These are phyloP conservation scores for Kandelia obovata DNA, from an alignment of 345 rosid genomes.

Conservation along the genomic window DNA sequence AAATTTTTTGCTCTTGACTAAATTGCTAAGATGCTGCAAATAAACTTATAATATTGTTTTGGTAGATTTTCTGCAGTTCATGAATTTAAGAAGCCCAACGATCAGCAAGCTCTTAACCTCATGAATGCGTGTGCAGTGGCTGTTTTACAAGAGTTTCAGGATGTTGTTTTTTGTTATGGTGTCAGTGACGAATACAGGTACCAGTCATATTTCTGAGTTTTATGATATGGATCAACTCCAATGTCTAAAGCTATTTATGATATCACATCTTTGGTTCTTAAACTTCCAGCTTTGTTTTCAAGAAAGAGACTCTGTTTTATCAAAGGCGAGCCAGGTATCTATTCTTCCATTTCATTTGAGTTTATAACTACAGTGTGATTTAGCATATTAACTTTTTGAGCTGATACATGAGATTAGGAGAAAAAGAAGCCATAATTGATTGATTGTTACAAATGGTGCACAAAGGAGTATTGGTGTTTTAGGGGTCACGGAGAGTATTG, in stretches of 20 bases:
- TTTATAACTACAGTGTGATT: neutral
- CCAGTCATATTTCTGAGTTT: neutral
- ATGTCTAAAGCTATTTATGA: neutral
- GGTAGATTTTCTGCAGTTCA: slow-evolving; percentile 77
- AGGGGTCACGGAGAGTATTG: too few species aligned
- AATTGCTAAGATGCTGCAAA: slow-evolving; percentile 22
- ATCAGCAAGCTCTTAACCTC: slow-evolving; percentile 79
- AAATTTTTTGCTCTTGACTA: slow-evolving; percentile 9
- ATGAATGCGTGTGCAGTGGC: slow-evolving; percentile 88
- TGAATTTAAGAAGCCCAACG: slow-evolving; percentile 87
- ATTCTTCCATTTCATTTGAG: neutral
- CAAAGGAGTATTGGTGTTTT: neutral
- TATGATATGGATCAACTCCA: slow-evolving; percentile 1
- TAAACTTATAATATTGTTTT: slow-evolving; percentile 25
- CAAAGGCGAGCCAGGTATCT: slow-evolving; percentile 65
- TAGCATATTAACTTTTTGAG: neutral
- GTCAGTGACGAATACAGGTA: slow-evolving; percentile 95
- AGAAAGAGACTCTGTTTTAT: slow-evolving; percentile 51
- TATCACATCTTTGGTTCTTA: slow-evolving; percentile 12
- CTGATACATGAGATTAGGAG: neutral
- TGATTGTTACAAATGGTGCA: neutral
- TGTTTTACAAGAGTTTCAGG: slow-evolving; percentile 63
- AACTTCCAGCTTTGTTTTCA: slow-evolving; percentile 67
- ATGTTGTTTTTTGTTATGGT: slow-evolving; percentile 69
- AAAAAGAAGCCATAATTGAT: neutral